Base-by-base conservation (phyloP, 2,329 filamentous ascomycete species). In the Colletotrichum siamense region DNA sequence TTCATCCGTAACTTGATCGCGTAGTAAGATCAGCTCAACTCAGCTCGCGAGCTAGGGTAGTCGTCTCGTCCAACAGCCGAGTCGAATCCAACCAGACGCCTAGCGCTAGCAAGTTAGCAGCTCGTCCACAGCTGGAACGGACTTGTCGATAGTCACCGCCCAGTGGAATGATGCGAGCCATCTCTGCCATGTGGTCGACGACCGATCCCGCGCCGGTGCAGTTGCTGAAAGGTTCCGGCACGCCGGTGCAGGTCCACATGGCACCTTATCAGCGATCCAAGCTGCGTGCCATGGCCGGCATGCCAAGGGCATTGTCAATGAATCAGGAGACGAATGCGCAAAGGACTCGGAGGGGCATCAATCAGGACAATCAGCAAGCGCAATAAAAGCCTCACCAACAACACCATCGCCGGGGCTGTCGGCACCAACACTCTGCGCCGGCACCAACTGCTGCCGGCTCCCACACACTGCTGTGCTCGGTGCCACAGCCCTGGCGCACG, bases 171-270 rank as follows among this genome's bases (percentile, higher is more conserved):
- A 69, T 59, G 13, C 34, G 30, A 6, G 34, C 24, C 26, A 57
- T 22, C 28, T 62, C 32, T 71, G 71, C 75, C 75, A 77, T 77
- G 75, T 71, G 71, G 65, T 32, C 49, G 67, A 55, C 32, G 62
- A 57, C 57, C 22, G 34, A 26, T n/a, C 36, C 22, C 44, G 44
- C 57, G 55, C 62, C 73, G 55, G 55, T 39, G 36, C 30, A 57
- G 44, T 68, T 57, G 24, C 49, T 62, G 9, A 67, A 65, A 69
- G 44, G 63, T 73, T 73, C 64, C 71, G 15, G 34, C 39, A 30
- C 44, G 49, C 44, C 66, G 66, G 66, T 59, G 22, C 10, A 55
- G 36, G 26, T 30, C 61, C 64, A 30, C 64, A 55, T 30, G 39
- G 61, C 34, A 55, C 59, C 15, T 64, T 64, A 32, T 62, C 32